Evolutionary conservation across 176 grass and related monocot genomes (phyloP), one percentile per base, ranked within the genome.

Genomic region (Poa pratensis): DNA sequence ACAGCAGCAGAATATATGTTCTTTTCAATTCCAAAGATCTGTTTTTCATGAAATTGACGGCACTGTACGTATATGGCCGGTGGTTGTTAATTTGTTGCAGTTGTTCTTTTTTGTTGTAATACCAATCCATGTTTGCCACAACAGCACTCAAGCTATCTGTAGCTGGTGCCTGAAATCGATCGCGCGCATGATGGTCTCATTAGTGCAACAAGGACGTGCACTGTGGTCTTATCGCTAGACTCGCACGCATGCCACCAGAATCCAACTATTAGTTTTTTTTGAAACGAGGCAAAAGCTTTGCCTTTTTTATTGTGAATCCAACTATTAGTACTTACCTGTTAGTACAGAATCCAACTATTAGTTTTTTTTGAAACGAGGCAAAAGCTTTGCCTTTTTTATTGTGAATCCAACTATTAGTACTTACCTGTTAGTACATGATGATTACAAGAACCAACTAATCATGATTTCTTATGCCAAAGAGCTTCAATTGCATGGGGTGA

Each of bases 141-240:
- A 0, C 3, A 42, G 22, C 55, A 79, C 57, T 79, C 40, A 19
- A 74, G 7, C 15, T 50, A 3, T n/a, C 57, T 51, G 22, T 51
- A 30, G 63, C 51, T 37, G 26, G 82, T 24, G 53, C 71, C 71
- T 64, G 74, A 26, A 66, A 20, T 42, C 34, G 49, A n/a, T 54
- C 32, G 6, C n/a, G n/a, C n/a, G n/a, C 14, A 53, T 50, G 20
- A 40, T 76, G 59, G 71, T 73, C 26, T 60, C 30, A 22, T 30
- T 20, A 13, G 23, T 30, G 70, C 22, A 52, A 81, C 58, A 58
- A 18, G 4, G 59, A 82, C 59, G 12, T 76, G 65, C 30, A 32
- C 30, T 32, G 35, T 9, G 74, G 28, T 39, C 61, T 73, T 43
- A 9, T 73, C 14, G 24, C 24, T 61, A 15, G 22, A 15, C 64